A percentile compares a stretch with the other conserved stretches of the same genome.
Conservation (phyloP, 2,329 filamentous ascomycete genomes). For the Didymella arachidicola region DNA sequence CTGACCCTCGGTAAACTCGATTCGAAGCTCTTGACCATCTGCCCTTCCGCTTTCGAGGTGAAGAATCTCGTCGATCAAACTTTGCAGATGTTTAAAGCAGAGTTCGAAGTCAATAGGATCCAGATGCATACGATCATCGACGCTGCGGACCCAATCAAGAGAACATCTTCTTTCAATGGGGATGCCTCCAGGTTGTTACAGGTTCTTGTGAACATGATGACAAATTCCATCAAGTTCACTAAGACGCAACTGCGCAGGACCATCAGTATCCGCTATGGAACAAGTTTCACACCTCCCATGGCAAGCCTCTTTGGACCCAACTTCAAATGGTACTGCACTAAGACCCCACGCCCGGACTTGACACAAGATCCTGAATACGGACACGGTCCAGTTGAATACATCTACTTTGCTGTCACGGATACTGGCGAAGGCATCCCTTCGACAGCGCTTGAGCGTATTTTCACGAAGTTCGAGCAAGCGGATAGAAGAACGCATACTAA, state of each 20-base stretch:
- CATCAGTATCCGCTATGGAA: conserved; percentile 25
- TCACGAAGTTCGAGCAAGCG: conserved; percentile 19
- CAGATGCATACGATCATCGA: conserved; percentile 17
- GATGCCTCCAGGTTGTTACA: conserved; percentile 27
- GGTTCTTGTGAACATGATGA: conserved; percentile 41
- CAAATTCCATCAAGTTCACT: conserved; percentile 45
- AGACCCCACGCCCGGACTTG: conserved; percentile 7
- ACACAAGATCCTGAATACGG: conserved; percentile 13
- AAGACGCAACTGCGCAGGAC: conserved; percentile 17
- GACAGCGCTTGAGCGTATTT: conserved; percentile 8
- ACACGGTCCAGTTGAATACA: conserved; percentile 1
- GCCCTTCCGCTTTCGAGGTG: conserved; percentile 25
- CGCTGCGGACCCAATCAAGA: not conserved
- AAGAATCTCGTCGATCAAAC: conserved; percentile 26
- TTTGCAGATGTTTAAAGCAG: conserved; percentile 38
- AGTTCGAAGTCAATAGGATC: conserved; percentile 22
- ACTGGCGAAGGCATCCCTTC: conserved; percentile 7
- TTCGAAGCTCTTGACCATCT: conserved; percentile 32
- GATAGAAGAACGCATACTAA: conserved; percentile 29
- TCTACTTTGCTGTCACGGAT: conserved; percentile 10
- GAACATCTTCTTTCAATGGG: not conserved
- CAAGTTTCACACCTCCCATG: conserved; percentile 6
- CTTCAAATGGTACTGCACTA: conserved; percentile 17
- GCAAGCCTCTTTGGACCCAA: conserved; percentile 2
- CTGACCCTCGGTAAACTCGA: conserved; percentile 32